A percentile compares a stretch with the other conserved stretches of the same genome.
These are phyloP conservation scores for Aspergillus hortae DNA, from an alignment of 2,329 filamentous ascomycete species.

Conservation along the genomic window DNA sequence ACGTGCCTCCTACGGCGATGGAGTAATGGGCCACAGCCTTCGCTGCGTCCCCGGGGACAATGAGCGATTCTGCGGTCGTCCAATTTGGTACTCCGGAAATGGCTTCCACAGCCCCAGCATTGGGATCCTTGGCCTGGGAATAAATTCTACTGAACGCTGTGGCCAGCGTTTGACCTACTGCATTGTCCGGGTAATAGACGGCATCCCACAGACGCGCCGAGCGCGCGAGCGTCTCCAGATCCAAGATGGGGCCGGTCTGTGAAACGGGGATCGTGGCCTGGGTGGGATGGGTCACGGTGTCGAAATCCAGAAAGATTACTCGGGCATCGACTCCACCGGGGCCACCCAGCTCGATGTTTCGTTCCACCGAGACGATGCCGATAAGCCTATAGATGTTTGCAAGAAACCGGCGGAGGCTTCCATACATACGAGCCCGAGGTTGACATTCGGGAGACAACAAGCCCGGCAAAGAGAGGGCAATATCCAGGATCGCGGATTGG, in stretches of 20 bases:
- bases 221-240: constrained; percentile 46
- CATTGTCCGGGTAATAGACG: constrained; percentile 30
- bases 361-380: constrained; percentile 65
- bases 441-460: constrained; percentile 51
- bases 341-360: constrained; percentile 60
- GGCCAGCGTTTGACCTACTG: constrained; percentile 24
- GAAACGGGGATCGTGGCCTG: constrained; percentile 6
- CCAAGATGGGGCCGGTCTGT: constrained; percentile 49
- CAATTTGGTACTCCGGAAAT: constrained; percentile 22
- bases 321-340: constrained; percentile 72
- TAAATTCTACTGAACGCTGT: constrained; percentile 33
- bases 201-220: constrained; percentile 31
- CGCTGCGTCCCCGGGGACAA: constrained; percentile 18
- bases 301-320: constrained; percentile 68
- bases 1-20: constrained; percentile 86
- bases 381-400: constrained; percentile 76
- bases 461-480: constrained; percentile 62
- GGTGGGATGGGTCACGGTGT: constrained; percentile 28
- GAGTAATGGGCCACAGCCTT: constrained; percentile 47
- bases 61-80: constrained; percentile 16
- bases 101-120: constrained; percentile 17
- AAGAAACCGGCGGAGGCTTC: constrained; percentile 67
- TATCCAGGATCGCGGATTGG: constrained; percentile 46
- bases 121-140: constrained; percentile 16
- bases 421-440: constrained; percentile 59